Conservation (phyloP, 78 protist species). For the Speleostelium caveatum region DNA sequence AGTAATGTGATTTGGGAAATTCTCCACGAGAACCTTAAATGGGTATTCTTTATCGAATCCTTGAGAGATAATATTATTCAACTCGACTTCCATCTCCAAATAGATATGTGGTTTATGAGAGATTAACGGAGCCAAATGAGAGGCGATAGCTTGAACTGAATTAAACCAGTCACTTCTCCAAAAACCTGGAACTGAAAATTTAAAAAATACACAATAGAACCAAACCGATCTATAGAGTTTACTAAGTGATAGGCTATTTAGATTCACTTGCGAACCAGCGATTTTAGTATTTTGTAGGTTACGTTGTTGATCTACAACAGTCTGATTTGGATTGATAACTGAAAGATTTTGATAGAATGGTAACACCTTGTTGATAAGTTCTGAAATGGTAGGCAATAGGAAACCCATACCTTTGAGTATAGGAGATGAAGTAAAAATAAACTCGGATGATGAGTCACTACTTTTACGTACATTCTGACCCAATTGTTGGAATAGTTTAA, state of each 20-base stretch:
- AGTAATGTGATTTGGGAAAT: slow-evolving; percentile 26
- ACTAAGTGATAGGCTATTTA: neutral
- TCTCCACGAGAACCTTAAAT: slow-evolving; percentile 23
- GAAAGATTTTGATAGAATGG: neutral
- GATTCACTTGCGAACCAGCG: neutral
- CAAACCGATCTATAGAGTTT: slow-evolving; percentile 64
- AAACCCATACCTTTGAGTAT: slow-evolving; percentile 82
- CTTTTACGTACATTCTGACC: slow-evolving; percentile 38
- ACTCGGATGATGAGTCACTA: too few relatives aligned
- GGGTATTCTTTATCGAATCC: slow-evolving; percentile 67
- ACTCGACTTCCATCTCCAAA: slow-evolving; percentile 63
- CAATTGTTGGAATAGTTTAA: slow-evolving; percentile 67
- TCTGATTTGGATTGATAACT: neutral
- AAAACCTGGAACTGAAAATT: slow-evolving; percentile 44
- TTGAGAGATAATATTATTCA: slow-evolving; percentile 48
- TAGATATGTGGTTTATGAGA: slow-evolving; percentile 33
- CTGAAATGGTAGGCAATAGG: slow-evolving; percentile 65
- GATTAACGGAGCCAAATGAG: slow-evolving; percentile 53
- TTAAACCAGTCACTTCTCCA: slow-evolving; percentile 81
- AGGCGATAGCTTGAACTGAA: slow-evolving; percentile 47
- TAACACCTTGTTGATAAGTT: slow-evolving; percentile 26
- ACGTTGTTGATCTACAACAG: neutral
- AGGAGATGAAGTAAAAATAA: slow-evolving; percentile 55
- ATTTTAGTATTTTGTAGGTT: neutral
- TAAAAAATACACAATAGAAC: slow-evolving; percentile 81